Evolutionary conservation across 2,329 filamentous ascomycete genomes (phyloP).

Genomic region (Cladosporium sp.): DNA sequence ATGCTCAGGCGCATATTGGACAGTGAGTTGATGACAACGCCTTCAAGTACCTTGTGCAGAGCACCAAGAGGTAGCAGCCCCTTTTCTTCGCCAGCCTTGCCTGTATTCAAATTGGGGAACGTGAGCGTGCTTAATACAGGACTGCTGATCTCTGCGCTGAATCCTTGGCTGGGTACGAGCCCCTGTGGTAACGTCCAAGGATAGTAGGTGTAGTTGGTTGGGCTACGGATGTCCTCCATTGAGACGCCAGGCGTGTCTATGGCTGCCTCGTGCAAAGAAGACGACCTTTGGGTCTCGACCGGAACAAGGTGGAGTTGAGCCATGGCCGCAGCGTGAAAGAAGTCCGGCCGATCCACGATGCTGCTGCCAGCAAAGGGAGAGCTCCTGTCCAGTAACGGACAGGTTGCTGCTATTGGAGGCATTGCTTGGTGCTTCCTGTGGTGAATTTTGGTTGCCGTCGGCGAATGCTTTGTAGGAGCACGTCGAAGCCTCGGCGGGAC

Average conservation of each 20-base stretch:
- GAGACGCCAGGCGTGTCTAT: conserved; percentile 50
- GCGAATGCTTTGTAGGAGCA: not conserved
- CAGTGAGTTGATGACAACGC: conserved; percentile 57
- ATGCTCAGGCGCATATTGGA: conserved; percentile 61
- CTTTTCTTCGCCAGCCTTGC: conserved; percentile 15
- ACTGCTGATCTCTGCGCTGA: conserved; percentile 67
- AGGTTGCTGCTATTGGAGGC: conserved; percentile 40
- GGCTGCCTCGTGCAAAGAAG: conserved; percentile 52
- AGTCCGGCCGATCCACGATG: conserved; percentile 71
- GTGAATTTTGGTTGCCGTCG: conserved; percentile 2
- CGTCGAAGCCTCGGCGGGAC: conserved; percentile 43
- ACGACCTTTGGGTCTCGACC: conserved; percentile 27
- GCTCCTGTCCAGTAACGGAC: conserved; percentile 58
- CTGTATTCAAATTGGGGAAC: conserved; percentile 50
- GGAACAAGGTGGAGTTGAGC: conserved; percentile 77
- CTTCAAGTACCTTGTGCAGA: conserved; percentile 55
- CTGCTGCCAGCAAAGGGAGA: conserved; percentile 71
- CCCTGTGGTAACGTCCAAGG: conserved; percentile 85
- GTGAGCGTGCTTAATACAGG: conserved; percentile 69
- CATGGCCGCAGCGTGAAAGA: conserved; percentile 86
- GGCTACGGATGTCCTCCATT: conserved; percentile 52
- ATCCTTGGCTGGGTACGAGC: conserved; percentile 71
- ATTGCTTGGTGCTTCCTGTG: conserved; percentile 9
- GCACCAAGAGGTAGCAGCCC: conserved; percentile 33
- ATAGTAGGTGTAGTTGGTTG: conserved; percentile 78